Percentiles rank a stretch among this genome's conserved stretches.
Evolutionary conservation across 1,284 basidiomycete genomes (phyloP).

Genomic region (Ganoderma meredithae): DNA sequence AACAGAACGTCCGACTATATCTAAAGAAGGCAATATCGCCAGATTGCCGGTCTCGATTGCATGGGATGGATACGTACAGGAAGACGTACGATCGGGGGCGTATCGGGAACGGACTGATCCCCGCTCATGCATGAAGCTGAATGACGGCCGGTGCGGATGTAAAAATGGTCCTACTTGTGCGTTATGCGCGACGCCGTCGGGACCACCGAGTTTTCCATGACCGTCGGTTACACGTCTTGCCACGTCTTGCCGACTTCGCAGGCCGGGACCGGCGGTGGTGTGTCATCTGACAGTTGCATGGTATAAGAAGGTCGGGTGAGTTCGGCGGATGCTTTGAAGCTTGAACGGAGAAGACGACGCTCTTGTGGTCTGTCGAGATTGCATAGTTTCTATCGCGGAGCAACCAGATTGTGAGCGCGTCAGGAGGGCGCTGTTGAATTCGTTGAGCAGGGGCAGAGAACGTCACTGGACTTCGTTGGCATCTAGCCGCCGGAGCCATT

Average conservation of each 20-base stretch:
- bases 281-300: neutral
- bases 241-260: conserved; percentile 4
- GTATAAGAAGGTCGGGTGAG: neutral
- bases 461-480: neutral
- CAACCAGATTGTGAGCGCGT: too few relatives aligned
- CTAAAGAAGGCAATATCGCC: neutral
- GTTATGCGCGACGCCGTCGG: neutral
- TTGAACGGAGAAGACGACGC: neutral
- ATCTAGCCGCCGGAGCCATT: neutral
- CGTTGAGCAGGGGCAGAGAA: neutral
- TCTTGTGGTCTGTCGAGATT: neutral
- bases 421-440: neutral
- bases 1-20: neutral
- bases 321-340: conserved; percentile 3
- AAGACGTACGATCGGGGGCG: neutral
- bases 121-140: neutral
- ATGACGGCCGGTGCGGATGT: neutral
- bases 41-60: conserved; percentile 1
- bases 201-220: neutral
- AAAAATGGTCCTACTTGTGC: neutral
- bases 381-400: neutral
- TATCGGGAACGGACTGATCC: neutral
- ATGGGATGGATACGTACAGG: too few relatives aligned
- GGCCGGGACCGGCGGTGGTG: neutral
- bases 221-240: neutral